These are phyloP conservation scores for Kentomonas sorsogonicus DNA, from an alignment of 208 protist species.

Conservation along the genomic window DNA sequence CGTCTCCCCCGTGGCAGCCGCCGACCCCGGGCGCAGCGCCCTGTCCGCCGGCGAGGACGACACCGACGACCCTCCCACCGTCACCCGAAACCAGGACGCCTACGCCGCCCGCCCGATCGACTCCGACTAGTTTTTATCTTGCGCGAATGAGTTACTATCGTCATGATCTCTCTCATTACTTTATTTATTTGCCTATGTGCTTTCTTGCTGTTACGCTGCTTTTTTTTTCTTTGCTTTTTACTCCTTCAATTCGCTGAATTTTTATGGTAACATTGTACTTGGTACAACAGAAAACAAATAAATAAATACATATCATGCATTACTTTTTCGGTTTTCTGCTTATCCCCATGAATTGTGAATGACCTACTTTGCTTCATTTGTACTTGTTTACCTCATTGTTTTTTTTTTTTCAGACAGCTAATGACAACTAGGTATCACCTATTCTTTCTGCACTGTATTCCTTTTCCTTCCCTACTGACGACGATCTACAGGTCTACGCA, in stretches of 20 bases:
- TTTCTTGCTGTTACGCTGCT: neutral
- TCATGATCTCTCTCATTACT: too few relatives aligned
- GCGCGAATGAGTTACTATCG: too few relatives aligned
- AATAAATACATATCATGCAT: constrained; percentile 1
- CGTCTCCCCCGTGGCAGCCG: too few relatives aligned
- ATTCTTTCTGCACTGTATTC: too few relatives aligned
- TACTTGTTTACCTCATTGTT: neutral
- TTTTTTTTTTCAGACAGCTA: constrained; percentile 4
- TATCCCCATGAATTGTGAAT: too few relatives aligned
- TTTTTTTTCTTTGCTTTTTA: constrained; percentile 7
- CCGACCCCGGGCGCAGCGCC: too few relatives aligned
- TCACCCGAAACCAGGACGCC: neutral
- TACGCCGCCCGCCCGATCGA: neutral
- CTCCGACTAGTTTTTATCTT: neutral
- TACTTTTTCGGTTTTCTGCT: neutral
- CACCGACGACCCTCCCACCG: neutral
- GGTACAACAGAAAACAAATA: neutral
- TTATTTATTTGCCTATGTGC: neutral
- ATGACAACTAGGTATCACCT: too few relatives aligned
- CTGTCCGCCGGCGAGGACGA: neutral
- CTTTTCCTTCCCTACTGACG: too few relatives aligned
- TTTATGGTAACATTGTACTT: neutral
- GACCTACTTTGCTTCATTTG: too few relatives aligned
- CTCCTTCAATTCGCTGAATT: neutral
- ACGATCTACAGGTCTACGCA: too few relatives aligned